Base-by-base conservation (phyloP, 163 green algal genomes). In the Trebouxiophyceae sp. region DNA sequence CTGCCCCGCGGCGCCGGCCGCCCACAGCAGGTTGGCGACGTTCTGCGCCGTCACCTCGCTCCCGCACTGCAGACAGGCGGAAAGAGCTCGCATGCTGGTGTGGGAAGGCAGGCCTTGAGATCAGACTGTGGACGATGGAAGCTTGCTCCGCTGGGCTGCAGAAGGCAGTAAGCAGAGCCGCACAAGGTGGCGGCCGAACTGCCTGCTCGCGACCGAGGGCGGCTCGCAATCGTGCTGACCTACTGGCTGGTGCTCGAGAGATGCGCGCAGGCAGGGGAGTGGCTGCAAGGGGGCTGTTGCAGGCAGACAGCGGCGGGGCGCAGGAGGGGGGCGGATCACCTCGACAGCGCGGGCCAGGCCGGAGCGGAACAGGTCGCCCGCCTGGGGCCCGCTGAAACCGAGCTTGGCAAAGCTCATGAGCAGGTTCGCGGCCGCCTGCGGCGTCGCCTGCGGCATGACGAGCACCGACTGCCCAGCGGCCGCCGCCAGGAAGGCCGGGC, bases 351-450 rank as follows among this genome's bases (percentile, higher is more conserved):
- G 12, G 39, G 39, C 12, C 12, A 50, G 12, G 12, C 39, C 39
- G 39, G 39, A 12, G 12, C 39, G 39, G 39, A 50, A 50, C 39
- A 50, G 39, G 39, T 50, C 39, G 39, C 39, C 39, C 39, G 12
- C 39, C 39, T n/a, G 47, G 5, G 47, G 16, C 26, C 7, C 7
- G 7, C 22, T 39, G 28, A 44, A 8, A 24, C 5, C 6, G 24
- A 60, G 24, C 55, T 60, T 60, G 55, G 26, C 55, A 39, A 44
- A 60, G 5, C 24, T 26, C 55, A 12, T 22, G 24, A 60, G 55
- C 55, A 60, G 55, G 55, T 60, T 60, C 24, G 26, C 7, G 7
- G 34, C 27, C 5, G 5, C 26, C 55, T 60, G 55, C 7, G 26
- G 26, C 12, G 5, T 44, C 6, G 27, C 27, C 26, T 22, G 55